Conservation (phyloP, 1,139 yeast species). For the Zygotorulaspora mrakii region DNA sequence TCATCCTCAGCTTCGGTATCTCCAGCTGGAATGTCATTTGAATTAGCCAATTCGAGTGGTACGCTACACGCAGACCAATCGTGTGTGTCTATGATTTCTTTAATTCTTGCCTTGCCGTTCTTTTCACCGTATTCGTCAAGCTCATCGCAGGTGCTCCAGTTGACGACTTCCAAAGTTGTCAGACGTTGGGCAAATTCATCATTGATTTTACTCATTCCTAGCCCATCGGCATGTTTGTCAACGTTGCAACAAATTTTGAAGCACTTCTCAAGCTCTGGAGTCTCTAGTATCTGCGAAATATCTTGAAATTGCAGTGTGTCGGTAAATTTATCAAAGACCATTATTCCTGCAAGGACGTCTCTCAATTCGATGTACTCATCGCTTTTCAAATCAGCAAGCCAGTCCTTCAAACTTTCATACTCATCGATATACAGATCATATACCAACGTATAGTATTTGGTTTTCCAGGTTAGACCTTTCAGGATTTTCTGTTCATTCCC, state of each 20-base stretch:
- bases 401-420: conserved; percentile 22
- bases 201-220: conserved; percentile 18
- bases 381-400: conserved; percentile 29
- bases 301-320: not conserved
- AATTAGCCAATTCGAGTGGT: no score
- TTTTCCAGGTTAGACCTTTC: conserved; percentile 28
- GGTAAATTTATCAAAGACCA: conserved; percentile 20
- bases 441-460: conserved; percentile 31
- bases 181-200: conserved; percentile 10
- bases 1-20: conserved; percentile 6
- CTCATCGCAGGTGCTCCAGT: conserved; percentile 13
- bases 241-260: conserved; percentile 18
- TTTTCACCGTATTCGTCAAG: conserved; percentile 30
- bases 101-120: conserved; percentile 27
- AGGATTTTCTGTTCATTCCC: conserved; percentile 16
- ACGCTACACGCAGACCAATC: conserved; percentile 29
- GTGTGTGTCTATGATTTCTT: conserved; percentile 33
- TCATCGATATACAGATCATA: conserved; percentile 37
- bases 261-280: conserved; percentile 6
- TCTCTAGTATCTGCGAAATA: not conserved
- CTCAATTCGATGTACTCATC: conserved; percentile 31
- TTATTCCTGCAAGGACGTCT: conserved; percentile 33
- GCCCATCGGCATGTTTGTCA: conserved; percentile 9
- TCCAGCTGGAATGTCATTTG: no score
- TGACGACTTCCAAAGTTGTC: conserved; percentile 22